Evolutionary conservation across 108 stramenopile species (phyloP).

Genomic region (Aurantiochytrium sp.): DNA sequence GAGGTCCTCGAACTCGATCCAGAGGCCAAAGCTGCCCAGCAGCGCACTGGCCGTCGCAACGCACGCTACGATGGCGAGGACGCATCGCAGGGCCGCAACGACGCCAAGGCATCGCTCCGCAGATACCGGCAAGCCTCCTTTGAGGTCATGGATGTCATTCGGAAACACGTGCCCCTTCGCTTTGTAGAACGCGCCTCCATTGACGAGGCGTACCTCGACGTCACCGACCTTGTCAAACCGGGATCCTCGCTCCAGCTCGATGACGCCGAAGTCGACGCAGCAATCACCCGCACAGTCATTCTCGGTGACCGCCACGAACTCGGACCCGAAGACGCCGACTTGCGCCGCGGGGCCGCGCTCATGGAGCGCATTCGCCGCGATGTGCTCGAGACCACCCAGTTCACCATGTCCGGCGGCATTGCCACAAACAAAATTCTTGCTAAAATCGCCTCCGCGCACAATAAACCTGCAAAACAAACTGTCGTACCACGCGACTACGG

Average conservation of each 20-base stretch:
- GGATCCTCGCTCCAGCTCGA: neutral
- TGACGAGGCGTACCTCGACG: conserved; percentile 42
- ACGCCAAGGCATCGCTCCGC: conserved; percentile 25
- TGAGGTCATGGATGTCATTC: neutral
- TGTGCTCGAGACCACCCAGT: conserved; percentile 27
- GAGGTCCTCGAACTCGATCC: conserved; percentile 23
- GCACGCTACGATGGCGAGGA: neutral
- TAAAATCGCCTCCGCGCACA: conserved; percentile 35
- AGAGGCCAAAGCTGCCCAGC: neutral
- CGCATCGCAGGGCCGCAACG: neutral
- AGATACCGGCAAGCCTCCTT: neutral
- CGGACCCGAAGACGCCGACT: neutral
- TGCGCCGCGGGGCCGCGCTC: conserved; percentile 29
- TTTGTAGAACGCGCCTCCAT: conserved; percentile 40
- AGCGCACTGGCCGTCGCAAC: too few relatives aligned
- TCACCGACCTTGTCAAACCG: conserved; percentile 17
- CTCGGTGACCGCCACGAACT: neutral
- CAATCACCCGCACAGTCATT: neutral
- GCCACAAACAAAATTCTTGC: conserved; percentile 42
- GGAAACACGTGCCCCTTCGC: conserved; percentile 12
- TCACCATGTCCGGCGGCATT: conserved; percentile 41
- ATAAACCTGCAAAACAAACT: conserved; percentile 44
- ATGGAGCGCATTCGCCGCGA: conserved; percentile 32
- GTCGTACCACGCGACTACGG: conserved; percentile 29
- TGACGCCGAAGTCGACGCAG: conserved; percentile 25